Evolutionary conservation across 371 early-diverging fungal species (phyloP).

Genomic region (Parasitella parasitica): DNA sequence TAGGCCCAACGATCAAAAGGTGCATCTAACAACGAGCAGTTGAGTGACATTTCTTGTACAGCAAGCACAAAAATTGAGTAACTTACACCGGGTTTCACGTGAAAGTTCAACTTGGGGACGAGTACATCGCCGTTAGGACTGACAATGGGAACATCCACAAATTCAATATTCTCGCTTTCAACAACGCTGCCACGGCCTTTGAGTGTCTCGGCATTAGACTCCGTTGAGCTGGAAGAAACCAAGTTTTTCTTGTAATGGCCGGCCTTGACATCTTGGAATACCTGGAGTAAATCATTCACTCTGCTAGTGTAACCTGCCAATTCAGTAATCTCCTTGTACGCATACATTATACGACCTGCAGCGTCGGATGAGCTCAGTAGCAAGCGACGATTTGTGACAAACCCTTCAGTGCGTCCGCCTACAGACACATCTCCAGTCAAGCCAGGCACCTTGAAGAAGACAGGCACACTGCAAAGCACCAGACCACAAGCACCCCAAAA

Average conservation of each 20-base stretch:
- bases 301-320: slow-evolving; percentile 91
- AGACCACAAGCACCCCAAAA: slow-evolving; percentile 95
- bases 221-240: slow-evolving; percentile 59
- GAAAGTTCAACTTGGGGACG: slow-evolving; percentile 82
- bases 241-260: slow-evolving; percentile 70
- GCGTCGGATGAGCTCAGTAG: slow-evolving; percentile 85
- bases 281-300: slow-evolving; percentile 75
- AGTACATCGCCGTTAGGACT: slow-evolving; percentile 97
- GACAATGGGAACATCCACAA: slow-evolving; percentile 89
- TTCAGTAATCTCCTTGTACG: slow-evolving; percentile 87
- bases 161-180: slow-evolving; percentile 80
- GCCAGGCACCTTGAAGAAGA: slow-evolving; percentile 75
- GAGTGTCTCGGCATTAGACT: slow-evolving; percentile 55
- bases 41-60: not conserved
- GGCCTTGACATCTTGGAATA: slow-evolving; percentile 78
- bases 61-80: not conserved
- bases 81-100: slow-evolving; percentile 78
- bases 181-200: slow-evolving; percentile 71
- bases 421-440: slow-evolving; percentile 38
- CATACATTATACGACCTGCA: slow-evolving; percentile 89
- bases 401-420: slow-evolving; percentile 65
- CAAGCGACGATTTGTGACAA: slow-evolving; percentile 89
- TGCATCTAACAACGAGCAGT: slow-evolving; percentile 56
- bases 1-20: slow-evolving; percentile 94
- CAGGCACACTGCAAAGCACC: slow-evolving; percentile 86